Base-by-base conservation (phyloP, 768 basidiomycete genomes). In the Mycena alexandri region DNA sequence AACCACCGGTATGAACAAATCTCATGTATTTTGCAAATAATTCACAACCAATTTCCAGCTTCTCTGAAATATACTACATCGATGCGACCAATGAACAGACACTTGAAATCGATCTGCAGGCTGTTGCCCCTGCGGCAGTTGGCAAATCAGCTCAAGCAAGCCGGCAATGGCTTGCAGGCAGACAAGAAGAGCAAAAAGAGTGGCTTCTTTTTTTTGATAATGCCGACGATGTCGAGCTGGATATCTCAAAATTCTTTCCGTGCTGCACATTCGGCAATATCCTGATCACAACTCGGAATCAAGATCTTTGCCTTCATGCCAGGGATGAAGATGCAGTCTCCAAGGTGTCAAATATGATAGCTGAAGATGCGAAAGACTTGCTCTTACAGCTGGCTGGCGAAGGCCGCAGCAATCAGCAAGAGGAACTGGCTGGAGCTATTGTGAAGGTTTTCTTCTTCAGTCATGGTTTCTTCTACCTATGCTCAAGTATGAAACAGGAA, bases 1-100 rank as follows among this genome's bases (percentile, higher is more conserved):
- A 4, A 50, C 48, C 22, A 50, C n/a, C 51, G 33, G 51, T 52
- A 52, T 52, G 51, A 36, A 34, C n/a, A 36, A 52, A 52, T 52
- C 51, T 5, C 51, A 52, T 9, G 7, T 8, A 34, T 36, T 34
- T 34, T 52, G 33, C 51, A 52, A 52, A 52, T 52, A 33, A 12
- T 7, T 52, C 51, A 33, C 51, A 29, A 7, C 50, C n/a, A 48
- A 48, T 48, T 22, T 48, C 46, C n/a, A 48, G 46, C 3, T 48
- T 48, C 21, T 48, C 46, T 17, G 46, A 24, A 22, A 22, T 48
- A 43, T 16, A 16, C 7, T 43, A 43, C 19, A 43, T 43, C 19
- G 42, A 43, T 43, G 42, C 42, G 19, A n/a, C n/a, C n/a, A n/a
- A n/a, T n/a, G n/a, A n/a, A n/a, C n/a, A n/a, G n/a, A n/a, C n/a